Percentiles rank a stretch among this genome's conserved stretches.
Conservation (phyloP, 1,139 yeast species). For the Saccharomycopsis hybrid region DNA sequence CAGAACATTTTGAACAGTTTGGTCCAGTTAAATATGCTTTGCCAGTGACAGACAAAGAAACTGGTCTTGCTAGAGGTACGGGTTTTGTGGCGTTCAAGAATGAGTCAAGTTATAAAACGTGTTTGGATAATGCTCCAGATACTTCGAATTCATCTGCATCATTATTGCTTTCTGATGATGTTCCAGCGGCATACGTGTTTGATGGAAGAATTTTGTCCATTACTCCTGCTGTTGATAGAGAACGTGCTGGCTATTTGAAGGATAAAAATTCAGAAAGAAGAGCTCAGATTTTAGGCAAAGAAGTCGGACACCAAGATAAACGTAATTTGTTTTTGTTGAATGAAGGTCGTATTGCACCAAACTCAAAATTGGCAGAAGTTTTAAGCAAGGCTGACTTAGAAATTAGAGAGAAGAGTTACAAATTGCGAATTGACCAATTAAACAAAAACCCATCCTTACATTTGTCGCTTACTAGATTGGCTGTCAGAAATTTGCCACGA, state of each 20-base stretch:
- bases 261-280: conserved; percentile 71
- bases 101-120: conserved; percentile 31
- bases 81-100: conserved; percentile 85
- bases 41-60: conserved; percentile 81
- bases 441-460: conserved; percentile 88
- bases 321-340: conserved; percentile 80
- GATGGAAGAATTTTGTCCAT: conserved; percentile 88
- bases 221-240: conserved; percentile 80
- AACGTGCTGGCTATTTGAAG: conserved; percentile 70
- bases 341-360: conserved; percentile 86
- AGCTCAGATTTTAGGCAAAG: conserved; percentile 71
- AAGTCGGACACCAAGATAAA: conserved; percentile 63
- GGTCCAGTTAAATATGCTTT: conserved; percentile 90
- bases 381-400: conserved; percentile 73
- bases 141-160: conserved; percentile 49
- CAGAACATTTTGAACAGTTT: conserved; percentile 71
- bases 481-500: conserved; percentile 89
- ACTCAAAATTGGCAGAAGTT: conserved; percentile 69
- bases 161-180: conserved; percentile 85
- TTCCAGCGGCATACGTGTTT: conserved; percentile 78
- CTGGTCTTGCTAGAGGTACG: conserved; percentile 88
- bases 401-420: conserved; percentile 81
- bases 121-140: conserved; percentile 51
- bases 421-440: conserved; percentile 82
- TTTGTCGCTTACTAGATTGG: conserved; percentile 86